phyloP scores from a whole-genome alignment of 2,329 filamentous ascomycete species.

The Aspergillus sojae region DNA sequence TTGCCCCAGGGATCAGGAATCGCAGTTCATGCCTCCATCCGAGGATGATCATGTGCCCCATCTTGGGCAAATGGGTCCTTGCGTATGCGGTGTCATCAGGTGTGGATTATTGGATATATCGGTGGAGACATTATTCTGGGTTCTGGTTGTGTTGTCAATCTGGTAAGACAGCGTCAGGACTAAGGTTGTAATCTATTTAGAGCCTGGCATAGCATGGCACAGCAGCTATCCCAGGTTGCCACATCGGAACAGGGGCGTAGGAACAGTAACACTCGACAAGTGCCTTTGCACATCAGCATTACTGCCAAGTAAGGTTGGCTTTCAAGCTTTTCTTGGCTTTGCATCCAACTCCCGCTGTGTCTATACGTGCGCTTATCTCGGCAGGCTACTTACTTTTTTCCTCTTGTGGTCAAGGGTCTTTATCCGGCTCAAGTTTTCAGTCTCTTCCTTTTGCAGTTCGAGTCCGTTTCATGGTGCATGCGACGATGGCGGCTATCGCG shows the following conservation, averaged over 20 bases:
- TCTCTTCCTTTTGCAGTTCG: background rate
- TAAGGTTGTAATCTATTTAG: background rate
- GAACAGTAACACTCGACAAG: background rate
- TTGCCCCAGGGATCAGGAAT: background rate
- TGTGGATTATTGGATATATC: constrained; percentile 23
- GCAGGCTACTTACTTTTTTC: background rate
- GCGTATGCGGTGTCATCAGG: constrained; percentile 10
- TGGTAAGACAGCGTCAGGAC: background rate
- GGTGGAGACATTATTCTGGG: constrained; percentile 36
- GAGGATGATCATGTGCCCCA: constrained; percentile 12
- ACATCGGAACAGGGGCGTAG: background rate
- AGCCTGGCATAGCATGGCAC: background rate
- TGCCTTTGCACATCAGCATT: background rate
- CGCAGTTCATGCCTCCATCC: constrained; percentile 11
- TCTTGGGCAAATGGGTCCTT: constrained; percentile 18
- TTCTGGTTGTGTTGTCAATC: constrained; percentile 24
- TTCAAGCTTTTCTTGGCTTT: constrained; percentile 10
- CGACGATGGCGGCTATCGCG: background rate
- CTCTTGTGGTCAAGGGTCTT: background rate
- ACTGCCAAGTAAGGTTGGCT: background rate
- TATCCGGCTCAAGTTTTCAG: background rate
- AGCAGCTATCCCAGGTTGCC: background rate
- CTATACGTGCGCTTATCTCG: constrained; percentile 1
- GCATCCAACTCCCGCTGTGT: background rate
- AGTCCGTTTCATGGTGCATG: background rate